Evolutionary conservation across 2,329 filamentous ascomycete genomes (phyloP).

Genomic region (Nothopassalora personata): DNA sequence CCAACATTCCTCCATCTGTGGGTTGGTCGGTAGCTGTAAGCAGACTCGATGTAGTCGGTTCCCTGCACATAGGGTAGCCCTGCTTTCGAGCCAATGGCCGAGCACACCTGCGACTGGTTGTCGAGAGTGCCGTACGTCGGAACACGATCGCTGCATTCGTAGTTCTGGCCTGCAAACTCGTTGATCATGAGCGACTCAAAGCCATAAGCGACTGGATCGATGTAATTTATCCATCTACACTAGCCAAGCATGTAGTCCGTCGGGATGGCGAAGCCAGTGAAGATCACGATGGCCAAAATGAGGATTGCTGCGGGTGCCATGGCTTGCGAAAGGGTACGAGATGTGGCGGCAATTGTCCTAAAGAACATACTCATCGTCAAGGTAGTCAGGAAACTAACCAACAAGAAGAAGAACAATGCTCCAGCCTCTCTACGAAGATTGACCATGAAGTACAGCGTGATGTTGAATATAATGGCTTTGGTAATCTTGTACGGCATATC

Average conservation of each 20-base stretch:
- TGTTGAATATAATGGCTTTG: conserved; percentile 73
- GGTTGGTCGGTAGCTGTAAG: conserved; percentile 30
- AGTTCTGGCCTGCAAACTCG: conserved; percentile 66
- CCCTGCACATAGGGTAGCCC: conserved; percentile 38
- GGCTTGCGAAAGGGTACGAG: conserved; percentile 59
- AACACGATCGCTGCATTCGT: conserved; percentile 42
- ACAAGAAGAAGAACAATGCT: conserved; percentile 78
- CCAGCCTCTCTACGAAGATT: conserved; percentile 69
- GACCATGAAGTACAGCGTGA: conserved; percentile 81
- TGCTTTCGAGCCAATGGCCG: conserved; percentile 38
- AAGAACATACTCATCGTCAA: conserved; percentile 83
- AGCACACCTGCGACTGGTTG: conserved; percentile 35
- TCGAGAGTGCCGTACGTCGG: conserved; percentile 38
- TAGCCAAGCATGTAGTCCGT: conserved; percentile 65
- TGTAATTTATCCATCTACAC: conserved; percentile 78
- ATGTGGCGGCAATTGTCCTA: conserved; percentile 71
- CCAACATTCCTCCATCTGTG: conserved; percentile 47
- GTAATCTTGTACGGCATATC: conserved; percentile 77
- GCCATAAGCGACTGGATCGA: conserved; percentile 72
- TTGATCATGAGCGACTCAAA: conserved; percentile 69
- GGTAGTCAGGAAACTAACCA: conserved; percentile 68
- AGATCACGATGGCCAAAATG: conserved; percentile 61
- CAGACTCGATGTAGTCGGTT: conserved; percentile 31
- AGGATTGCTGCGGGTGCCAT: conserved; percentile 53
- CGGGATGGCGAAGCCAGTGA: conserved; percentile 60